Conservation (phyloP, 2,329 filamentous ascomycete species). For the Alternaria consortialis region DNA sequence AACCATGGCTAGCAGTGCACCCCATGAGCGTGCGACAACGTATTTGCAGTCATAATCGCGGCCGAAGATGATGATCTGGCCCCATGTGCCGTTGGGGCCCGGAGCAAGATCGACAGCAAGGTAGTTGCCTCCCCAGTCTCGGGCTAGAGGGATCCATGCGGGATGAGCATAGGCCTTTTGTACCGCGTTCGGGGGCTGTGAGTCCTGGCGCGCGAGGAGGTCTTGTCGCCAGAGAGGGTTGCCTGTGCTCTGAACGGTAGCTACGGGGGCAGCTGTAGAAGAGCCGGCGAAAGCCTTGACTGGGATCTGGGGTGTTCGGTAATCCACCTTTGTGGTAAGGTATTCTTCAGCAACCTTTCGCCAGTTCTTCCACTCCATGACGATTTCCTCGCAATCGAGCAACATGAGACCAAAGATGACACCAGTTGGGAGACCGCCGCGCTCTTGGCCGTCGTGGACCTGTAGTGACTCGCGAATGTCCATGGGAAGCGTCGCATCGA, state of each 20-base stretch:
- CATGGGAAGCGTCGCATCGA: slow-evolving; percentile 91
- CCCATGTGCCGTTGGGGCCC: slow-evolving; percentile 89
- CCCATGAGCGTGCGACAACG: slow-evolving; percentile 92
- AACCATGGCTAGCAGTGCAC: slow-evolving; percentile 81
- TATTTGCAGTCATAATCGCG: slow-evolving; percentile 99
- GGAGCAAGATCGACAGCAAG: slow-evolving; percentile 92
- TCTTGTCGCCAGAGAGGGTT: slow-evolving; percentile 84
- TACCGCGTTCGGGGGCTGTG: slow-evolving; percentile 83
- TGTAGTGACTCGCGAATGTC: slow-evolving; percentile 92
- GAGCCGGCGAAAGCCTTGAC: slow-evolving; percentile 75
- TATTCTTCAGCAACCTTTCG: slow-evolving; percentile 91
- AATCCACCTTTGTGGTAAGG: slow-evolving; percentile 66
- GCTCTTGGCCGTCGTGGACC: slow-evolving; percentile 96
- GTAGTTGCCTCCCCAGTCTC: slow-evolving; percentile 99
- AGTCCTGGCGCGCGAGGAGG: slow-evolving; percentile 83
- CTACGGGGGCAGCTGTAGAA: slow-evolving; percentile 74
- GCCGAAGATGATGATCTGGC: slow-evolving; percentile 94
- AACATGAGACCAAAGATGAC: slow-evolving; percentile 95
- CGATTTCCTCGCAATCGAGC: slow-evolving; percentile 96
- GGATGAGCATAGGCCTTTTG: slow-evolving; percentile 94
- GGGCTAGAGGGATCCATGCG: slow-evolving; percentile 93
- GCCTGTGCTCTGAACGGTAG: slow-evolving; percentile 59
- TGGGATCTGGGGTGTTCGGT: slow-evolving; percentile 69
- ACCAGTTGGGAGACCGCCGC: slow-evolving; percentile 87
- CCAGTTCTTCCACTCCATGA: slow-evolving; percentile 98